phyloP scores from a whole-genome alignment of 495 filamentous ascomycete genomes.

The Aspergillus sclerotiicarbonarius region DNA sequence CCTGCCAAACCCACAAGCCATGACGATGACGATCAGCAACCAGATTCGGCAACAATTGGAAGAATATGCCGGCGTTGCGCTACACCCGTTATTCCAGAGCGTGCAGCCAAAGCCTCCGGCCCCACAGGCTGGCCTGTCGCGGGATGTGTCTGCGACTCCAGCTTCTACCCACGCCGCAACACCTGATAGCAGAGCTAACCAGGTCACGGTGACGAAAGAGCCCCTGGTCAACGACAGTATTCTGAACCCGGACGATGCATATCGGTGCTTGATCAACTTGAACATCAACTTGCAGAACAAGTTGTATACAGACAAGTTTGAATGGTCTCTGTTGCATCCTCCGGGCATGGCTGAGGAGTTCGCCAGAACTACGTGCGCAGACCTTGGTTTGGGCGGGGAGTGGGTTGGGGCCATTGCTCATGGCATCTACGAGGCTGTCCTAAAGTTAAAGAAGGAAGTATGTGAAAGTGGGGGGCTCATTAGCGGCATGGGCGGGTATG shows the following conservation, averaged over 20 bases:
- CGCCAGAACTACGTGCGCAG: conserved; percentile 86
- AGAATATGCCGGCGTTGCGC: conserved; percentile 91
- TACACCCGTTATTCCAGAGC: conserved; percentile 84
- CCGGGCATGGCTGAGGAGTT: conserved; percentile 89
- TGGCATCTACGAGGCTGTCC: conserved; percentile 93
- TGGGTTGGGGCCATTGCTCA: conserved; percentile 94
- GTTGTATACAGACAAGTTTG: conserved; percentile 95
- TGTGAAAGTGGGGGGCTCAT: conserved; percentile 84
- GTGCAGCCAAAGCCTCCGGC: conserved; percentile 41
- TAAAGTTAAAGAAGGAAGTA: conserved; percentile 92
- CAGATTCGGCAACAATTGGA: conserved; percentile 94
- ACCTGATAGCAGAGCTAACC: conserved; percentile 41
- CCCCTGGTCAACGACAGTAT: conserved; percentile 52
- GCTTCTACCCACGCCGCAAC: conserved; percentile 47
- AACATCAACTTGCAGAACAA: conserved; percentile 91
- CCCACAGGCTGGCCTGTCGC: conserved; percentile 37
- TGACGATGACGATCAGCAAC: conserved; percentile 77
- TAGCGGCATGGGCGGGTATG: conserved; percentile 65
- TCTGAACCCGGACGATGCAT: conserved; percentile 83
- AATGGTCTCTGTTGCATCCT: conserved; percentile 94
- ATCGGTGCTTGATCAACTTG: conserved; percentile 84
- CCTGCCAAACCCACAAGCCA: conserved; percentile 66
- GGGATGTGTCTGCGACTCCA: conserved; percentile 54
- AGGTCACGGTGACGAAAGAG: conserved; percentile 42
- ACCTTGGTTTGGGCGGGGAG: conserved; percentile 84